phyloP scores from a whole-genome alignment of 2,329 filamentous ascomycete species.

The Colletotrichum shisoi region DNA sequence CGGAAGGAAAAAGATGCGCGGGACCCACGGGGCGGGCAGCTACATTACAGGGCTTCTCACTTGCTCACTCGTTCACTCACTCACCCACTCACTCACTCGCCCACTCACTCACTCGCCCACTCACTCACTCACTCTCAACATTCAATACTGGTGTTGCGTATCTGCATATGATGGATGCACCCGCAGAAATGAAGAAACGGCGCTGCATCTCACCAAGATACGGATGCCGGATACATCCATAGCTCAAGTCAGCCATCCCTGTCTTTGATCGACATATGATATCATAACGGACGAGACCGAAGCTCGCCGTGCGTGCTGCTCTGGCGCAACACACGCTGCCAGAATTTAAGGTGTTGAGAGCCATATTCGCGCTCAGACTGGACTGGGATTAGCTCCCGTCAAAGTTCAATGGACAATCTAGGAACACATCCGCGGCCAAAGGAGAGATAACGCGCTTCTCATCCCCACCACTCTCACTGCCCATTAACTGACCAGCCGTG shows the following conservation, averaged over 20 bases:
- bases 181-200: too few species aligned
- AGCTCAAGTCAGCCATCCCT: neutral
- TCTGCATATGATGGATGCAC: neutral
- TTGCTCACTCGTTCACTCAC: neutral
- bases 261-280: constrained; percentile 15
- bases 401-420: neutral
- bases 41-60: neutral
- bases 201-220: neutral
- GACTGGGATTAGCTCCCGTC: constrained; percentile 12
- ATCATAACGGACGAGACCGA: constrained; percentile 28
- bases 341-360: constrained; percentile 18
- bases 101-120: neutral
- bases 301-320: neutral
- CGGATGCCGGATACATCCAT: constrained; percentile 3
- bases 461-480: neutral
- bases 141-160: too few species aligned
- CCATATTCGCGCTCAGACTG: constrained; percentile 3
- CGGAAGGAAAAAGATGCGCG: neutral
- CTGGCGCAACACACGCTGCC: neutral
- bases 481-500: constrained; percentile 8
- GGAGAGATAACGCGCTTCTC: constrained; percentile 12
- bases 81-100: neutral
- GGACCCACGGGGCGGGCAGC: constrained; percentile 5
- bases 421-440: constrained; percentile 17
- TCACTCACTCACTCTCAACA: too few species aligned